A percentile compares a stretch with the other conserved stretches of the same genome.
phyloP scores from a whole-genome alignment of 192 early-diverging fungal species.

The Coemansia sp. region DNA sequence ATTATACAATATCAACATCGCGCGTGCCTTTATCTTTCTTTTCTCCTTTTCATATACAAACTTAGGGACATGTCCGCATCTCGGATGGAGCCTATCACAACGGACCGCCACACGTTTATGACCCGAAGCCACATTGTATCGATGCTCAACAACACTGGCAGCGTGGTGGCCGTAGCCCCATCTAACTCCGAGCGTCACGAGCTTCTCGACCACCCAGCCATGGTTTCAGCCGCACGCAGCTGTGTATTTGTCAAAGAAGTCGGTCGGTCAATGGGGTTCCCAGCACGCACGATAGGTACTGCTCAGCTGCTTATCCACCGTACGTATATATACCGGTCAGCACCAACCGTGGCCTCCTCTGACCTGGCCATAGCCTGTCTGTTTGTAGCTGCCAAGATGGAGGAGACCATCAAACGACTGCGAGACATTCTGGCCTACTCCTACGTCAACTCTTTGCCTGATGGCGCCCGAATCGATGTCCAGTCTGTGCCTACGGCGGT shows the following conservation, averaged over 20 bases:
- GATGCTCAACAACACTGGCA: conserved; percentile 20
- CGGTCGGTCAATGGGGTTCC: conserved; percentile 32
- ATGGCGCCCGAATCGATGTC: conserved; percentile 11
- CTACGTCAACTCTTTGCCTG: conserved; percentile 25
- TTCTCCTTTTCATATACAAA: not conserved
- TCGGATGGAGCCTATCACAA: not conserved
- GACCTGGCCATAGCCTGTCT: conserved; percentile 65
- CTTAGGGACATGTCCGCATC: not conserved
- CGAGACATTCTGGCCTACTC: conserved; percentile 75
- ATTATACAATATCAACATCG: not conserved
- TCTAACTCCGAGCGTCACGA: conserved; percentile 21
- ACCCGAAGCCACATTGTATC: conserved; percentile 30
- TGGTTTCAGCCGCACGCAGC: conserved; percentile 34
- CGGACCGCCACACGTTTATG: conserved; percentile 29
- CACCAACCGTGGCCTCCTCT: conserved; percentile 9
- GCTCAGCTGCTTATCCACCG: conserved; percentile 49
- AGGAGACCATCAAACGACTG: conserved; percentile 83
- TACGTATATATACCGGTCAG: conserved; percentile 35
- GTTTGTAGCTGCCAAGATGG: conserved; percentile 83
- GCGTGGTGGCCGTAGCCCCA: not conserved
- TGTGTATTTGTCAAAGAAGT: conserved; percentile 47
- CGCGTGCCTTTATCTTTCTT: not conserved
- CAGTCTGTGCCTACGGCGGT: conserved; percentile 49
- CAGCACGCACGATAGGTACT: conserved; percentile 42
- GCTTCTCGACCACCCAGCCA: conserved; percentile 31